phyloP scores from a whole-genome alignment of 208 protist species.

The Leishmania turanica region DNA sequence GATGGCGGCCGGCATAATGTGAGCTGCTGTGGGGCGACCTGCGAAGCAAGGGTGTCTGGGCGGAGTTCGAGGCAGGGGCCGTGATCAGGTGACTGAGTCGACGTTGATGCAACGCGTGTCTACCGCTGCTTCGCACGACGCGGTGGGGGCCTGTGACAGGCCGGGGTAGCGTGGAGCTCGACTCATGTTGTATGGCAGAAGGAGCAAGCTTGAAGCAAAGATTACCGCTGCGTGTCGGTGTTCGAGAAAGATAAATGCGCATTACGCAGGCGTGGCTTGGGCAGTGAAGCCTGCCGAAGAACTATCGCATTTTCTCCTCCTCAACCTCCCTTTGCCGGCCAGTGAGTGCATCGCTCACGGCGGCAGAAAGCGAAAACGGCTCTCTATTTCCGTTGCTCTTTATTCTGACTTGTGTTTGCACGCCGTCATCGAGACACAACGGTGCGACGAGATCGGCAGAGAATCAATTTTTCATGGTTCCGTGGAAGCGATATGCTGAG shows the following conservation, averaged over 20 bases:
- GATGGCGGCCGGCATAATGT: background rate
- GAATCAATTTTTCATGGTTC: background rate
- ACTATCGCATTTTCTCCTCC: background rate
- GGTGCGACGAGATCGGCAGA: background rate
- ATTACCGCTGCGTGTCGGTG: background rate
- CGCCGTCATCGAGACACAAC: background rate
- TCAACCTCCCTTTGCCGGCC: background rate
- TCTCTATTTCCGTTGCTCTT: background rate
- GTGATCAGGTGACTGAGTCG: background rate
- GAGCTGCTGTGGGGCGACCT: background rate
- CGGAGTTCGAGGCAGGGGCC: background rate
- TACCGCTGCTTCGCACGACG: background rate
- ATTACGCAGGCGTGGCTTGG: background rate
- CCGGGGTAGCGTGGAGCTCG: background rate
- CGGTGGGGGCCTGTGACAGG: background rate
- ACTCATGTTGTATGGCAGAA: background rate
- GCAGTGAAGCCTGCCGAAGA: background rate
- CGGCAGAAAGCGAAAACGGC: background rate
- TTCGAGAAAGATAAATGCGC: background rate
- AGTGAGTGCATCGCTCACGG: background rate
- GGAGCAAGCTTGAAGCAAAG: background rate
- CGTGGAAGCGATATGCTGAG: background rate
- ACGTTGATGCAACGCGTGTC: background rate
- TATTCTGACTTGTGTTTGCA: background rate
- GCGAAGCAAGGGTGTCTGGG: background rate